Percentiles rank a stretch among this genome's conserved stretches.
Evolutionary conservation across 768 basidiomycete genomes (phyloP).

Genomic region (Polyporus arcularius): DNA sequence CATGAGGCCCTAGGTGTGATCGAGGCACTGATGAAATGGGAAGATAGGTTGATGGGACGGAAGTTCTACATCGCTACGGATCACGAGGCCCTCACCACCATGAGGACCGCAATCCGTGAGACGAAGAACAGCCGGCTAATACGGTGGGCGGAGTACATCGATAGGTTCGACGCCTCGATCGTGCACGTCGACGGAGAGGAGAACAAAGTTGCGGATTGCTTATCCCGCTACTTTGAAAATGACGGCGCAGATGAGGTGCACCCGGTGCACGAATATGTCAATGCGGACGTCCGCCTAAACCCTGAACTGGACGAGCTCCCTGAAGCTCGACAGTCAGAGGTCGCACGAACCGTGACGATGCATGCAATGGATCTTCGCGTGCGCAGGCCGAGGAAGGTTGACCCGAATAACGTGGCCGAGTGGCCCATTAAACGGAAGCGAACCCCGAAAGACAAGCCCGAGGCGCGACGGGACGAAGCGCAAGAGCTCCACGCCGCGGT

Average conservation of each 20-base stretch:
- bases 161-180: constrained; percentile 30
- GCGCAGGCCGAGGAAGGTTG: too few relatives aligned
- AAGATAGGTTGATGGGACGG: constrained; percentile 33
- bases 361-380: background rate
- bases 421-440: too few relatives aligned
- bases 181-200: constrained; percentile 25
- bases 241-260: background rate
- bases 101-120: constrained; percentile 6
- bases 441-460: too few relatives aligned
- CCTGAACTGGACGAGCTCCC: background rate
- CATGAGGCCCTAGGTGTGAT: constrained; percentile 16
- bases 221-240: constrained; percentile 31
- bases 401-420: too few relatives aligned
- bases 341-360: background rate
- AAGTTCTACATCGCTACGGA: background rate
- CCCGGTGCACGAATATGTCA: constrained; percentile 20
- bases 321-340: background rate
- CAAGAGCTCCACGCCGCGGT: too few relatives aligned
- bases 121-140: constrained; percentile 24
- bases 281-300: background rate
- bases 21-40: constrained; percentile 32
- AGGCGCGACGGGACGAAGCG: too few relatives aligned
- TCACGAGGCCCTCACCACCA: constrained; percentile 30
- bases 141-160: constrained; percentile 35
- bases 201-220: constrained; percentile 33